These are phyloP conservation scores for Macrophomina phaseolina DNA, from an alignment of 2,329 filamentous ascomycete genomes.

Conservation along the genomic window DNA sequence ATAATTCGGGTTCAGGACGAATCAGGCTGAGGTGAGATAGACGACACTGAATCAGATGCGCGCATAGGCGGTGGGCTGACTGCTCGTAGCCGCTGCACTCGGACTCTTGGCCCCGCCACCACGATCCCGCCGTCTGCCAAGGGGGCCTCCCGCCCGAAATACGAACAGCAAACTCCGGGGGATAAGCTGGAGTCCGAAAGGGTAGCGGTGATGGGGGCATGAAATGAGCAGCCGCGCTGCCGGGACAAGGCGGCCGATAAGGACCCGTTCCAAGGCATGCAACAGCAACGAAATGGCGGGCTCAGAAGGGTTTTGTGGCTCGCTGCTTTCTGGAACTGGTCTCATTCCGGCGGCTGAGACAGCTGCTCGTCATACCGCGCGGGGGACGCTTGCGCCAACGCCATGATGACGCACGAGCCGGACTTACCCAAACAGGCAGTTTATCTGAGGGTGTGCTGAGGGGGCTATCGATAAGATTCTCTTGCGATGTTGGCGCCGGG, in stretches of 20 bases:
- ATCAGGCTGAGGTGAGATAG: slow-evolving; percentile 5
- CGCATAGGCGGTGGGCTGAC: slow-evolving; percentile 11
- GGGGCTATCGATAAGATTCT: slow-evolving; percentile 16
- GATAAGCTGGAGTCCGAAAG: not conserved
- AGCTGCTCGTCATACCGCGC: slow-evolving; percentile 16
- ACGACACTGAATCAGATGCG: not conserved
- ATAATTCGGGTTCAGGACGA: not conserved
- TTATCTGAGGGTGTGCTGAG: slow-evolving; percentile 6
- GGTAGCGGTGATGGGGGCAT: not conserved
- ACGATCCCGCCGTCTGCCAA: slow-evolving; percentile 1
- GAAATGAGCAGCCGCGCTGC: not conserved
- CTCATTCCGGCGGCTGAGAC: slow-evolving; percentile 22
- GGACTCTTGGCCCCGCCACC: not conserved
- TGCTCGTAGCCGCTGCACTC: slow-evolving; percentile 2
- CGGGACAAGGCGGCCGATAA: slow-evolving; percentile 11
- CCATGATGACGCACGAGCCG: slow-evolving; percentile 24
- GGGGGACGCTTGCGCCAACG: slow-evolving; percentile 8
- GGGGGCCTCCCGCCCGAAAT: not conserved
- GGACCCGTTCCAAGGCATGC: not conserved
- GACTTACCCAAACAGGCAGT: slow-evolving; percentile 10
- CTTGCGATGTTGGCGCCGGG: not conserved
- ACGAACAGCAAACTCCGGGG: not conserved
- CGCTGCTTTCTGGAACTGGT: not conserved
- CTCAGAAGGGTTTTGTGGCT: not conserved
- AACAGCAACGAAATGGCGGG: not conserved